Evolutionary conservation across 2,329 filamentous ascomycete genomes (phyloP), one percentile per base, ranked within the genome.

Genomic region (Verticillium isaacii): DNA sequence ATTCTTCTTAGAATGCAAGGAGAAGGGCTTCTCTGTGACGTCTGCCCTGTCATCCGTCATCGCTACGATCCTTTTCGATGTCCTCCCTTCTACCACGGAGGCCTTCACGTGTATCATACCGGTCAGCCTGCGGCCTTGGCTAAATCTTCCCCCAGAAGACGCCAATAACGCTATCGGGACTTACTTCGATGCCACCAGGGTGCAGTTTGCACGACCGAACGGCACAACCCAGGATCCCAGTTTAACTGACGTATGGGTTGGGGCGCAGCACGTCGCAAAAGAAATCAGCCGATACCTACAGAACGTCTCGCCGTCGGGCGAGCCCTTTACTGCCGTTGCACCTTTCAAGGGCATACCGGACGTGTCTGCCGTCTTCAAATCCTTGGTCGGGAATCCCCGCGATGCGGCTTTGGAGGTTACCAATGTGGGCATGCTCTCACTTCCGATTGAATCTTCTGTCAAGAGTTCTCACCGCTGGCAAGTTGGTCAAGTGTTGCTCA

Each of bases 401-500:
- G 68, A 66, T 1, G 66, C 68, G 17, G 75, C 71, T 9, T 79
- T 76, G 25, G 80, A 82, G 64, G 61, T 82, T 8, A 81, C 80
- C 0, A 82, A 81, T 66, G 60, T 82, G 4, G 80, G 80, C 0
- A 67, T 75, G 2, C 70, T 77, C 56, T 66, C 66, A 15, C 32
- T 55, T 32, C 50, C 58, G 2, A 57, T 12, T 14, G 45, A 11
- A 25, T 25, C 19, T 14, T 8, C 41, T 17, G 63, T 63, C 15
- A 14, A 65, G 36, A 60, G 62, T 8, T 67, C 72, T 32, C 34
- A 9, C 25, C 2, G 32, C 12, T 68, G 66, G 66, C 66, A 62
- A 19, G 71, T 80, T 32, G 74, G 73, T 1, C 71, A 76, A 3
- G 73, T 80, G 66, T 63, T 78, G 4, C 81, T 82, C 60, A 79